Evolutionary conservation across 2,329 filamentous ascomycete genomes (phyloP).

Genomic region (Ascochyta fabae): DNA sequence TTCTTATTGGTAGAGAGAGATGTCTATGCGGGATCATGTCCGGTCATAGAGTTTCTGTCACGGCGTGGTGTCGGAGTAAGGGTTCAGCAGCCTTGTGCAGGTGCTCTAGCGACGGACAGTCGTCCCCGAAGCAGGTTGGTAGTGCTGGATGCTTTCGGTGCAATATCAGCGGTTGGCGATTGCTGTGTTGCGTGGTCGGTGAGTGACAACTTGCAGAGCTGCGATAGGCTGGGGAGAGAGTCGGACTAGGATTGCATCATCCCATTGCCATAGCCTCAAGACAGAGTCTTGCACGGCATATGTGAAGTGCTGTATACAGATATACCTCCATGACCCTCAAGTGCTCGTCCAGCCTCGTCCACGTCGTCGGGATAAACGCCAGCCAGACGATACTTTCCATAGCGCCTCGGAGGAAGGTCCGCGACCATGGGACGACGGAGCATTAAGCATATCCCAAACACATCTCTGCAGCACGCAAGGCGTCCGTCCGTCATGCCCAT

Average conservation of each 20-base stretch:
- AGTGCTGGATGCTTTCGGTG: background rate
- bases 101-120: background rate
- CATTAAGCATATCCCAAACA: background rate
- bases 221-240: too few species aligned
- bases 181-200: too few species aligned
- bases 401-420: background rate
- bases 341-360: too few species aligned
- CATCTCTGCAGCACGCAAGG: background rate
- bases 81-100: background rate
- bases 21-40: background rate
- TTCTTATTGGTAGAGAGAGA: too few species aligned
- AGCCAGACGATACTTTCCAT: background rate
- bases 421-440: background rate
- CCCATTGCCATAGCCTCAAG: background rate
- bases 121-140: background rate
- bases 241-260: too few species aligned
- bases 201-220: too few species aligned
- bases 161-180: too few species aligned
- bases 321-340: too few species aligned
- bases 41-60: background rate
- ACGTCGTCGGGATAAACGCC: too few species aligned
- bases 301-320: background rate
- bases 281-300: background rate
- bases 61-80: background rate
- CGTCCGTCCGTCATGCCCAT: too few species aligned